Conservation (phyloP, 805 yeast species). For the Kuraishia hungarica region DNA sequence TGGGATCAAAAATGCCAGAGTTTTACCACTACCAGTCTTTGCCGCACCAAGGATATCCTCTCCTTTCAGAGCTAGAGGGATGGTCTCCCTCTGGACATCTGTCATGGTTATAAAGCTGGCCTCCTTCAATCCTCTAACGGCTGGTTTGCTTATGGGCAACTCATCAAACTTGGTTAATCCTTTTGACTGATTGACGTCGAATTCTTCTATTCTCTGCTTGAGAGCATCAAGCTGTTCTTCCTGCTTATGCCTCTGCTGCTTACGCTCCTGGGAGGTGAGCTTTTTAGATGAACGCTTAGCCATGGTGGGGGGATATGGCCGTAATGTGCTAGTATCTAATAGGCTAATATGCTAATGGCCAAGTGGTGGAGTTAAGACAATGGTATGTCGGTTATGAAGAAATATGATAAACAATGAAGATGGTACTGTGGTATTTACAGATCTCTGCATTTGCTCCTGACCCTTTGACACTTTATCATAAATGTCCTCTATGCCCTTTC, state of each 20-base stretch:
- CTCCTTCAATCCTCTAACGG: slow-evolving; percentile 65
- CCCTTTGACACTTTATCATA: neutral
- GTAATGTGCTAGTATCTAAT: too few relatives aligned
- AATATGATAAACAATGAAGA: too few relatives aligned
- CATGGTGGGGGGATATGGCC: slow-evolving; percentile 11
- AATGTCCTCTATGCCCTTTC: too few relatives aligned
- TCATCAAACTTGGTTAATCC: slow-evolving; percentile 53
- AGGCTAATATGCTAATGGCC: too few relatives aligned
- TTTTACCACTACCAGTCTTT: slow-evolving; percentile 85
- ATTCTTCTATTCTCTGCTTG: slow-evolving; percentile 43
- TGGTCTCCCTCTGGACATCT: slow-evolving; percentile 75
- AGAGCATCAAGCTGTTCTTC: slow-evolving; percentile 31
- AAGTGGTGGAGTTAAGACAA: too few relatives aligned
- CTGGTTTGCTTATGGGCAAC: slow-evolving; percentile 61
- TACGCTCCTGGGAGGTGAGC: slow-evolving; percentile 20
- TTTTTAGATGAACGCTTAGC: slow-evolving; percentile 17
- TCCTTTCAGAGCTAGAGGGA: slow-evolving; percentile 70
- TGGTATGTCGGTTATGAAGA: too few relatives aligned
- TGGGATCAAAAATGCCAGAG: slow-evolving; percentile 80
- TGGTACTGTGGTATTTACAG: too few relatives aligned
- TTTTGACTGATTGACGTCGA: slow-evolving; percentile 31
- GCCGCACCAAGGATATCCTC: slow-evolving; percentile 83
- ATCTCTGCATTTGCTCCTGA: neutral
- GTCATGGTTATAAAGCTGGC: slow-evolving; percentile 78
- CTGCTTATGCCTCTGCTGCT: slow-evolving; percentile 16